Conservation (phyloP, 2,329 filamentous ascomycete species). For the Biscogniauxia marginata region DNA sequence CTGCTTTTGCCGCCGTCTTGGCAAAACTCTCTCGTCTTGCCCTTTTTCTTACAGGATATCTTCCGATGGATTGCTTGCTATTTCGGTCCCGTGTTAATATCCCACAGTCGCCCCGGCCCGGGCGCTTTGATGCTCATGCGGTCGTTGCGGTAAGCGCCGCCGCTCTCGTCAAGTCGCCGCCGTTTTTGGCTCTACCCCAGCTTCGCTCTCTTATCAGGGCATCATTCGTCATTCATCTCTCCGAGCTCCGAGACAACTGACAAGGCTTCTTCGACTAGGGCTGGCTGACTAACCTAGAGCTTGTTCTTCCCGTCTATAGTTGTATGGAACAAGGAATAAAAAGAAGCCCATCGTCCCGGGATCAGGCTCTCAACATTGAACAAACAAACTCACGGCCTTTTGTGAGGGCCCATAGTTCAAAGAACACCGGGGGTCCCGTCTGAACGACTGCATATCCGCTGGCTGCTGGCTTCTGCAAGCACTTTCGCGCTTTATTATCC, state of each 20-base stretch:
- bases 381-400: not conserved
- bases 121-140: not conserved
- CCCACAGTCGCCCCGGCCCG: not conserved
- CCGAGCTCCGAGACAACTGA: not conserved
- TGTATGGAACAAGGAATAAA: not conserved
- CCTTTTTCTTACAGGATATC: not conserved
- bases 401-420: not conserved
- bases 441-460: not conserved
- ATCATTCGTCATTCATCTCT: not conserved
- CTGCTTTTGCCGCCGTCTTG: constrained; percentile 20
- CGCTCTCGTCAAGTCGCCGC: too few species aligned
- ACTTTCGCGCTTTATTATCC: not conserved
- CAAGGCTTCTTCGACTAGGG: not conserved
- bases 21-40: constrained; percentile 4
- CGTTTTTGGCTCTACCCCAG: not conserved
- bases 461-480: not conserved
- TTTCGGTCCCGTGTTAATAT: not conserved
- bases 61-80: not conserved
- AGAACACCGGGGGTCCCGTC: not conserved
- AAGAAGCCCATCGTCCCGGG: not conserved
- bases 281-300: not conserved
- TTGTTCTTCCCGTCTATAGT: not conserved
- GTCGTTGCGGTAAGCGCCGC: not conserved
- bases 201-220: not conserved
- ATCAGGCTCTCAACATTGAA: not conserved